Conservation (phyloP, 1,284 basidiomycete genomes). For the Apiotrichum gracile region DNA sequence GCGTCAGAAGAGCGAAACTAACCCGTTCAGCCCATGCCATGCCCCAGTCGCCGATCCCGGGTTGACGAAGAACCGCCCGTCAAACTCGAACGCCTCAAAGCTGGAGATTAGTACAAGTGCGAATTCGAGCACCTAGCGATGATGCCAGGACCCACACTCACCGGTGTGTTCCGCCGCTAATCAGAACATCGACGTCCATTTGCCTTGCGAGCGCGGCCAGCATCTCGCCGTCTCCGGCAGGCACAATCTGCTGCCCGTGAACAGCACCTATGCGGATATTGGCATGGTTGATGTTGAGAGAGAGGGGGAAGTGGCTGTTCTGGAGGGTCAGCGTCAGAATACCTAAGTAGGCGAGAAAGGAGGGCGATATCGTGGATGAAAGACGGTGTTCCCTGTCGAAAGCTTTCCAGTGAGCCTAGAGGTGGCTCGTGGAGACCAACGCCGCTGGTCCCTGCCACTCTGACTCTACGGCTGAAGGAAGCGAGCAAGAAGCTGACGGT, state of each 20-base stretch:
- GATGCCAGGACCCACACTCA: slow-evolving; percentile 48
- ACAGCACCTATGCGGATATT: slow-evolving; percentile 83
- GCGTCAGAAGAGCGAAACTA: slow-evolving; percentile 18
- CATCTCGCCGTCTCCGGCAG: slow-evolving; percentile 83
- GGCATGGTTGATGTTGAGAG: slow-evolving; percentile 69
- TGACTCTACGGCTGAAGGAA: too few species aligned
- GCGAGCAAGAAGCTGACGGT: too few species aligned
- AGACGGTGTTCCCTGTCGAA: too few species aligned
- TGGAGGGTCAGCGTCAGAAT: slow-evolving; percentile 11
- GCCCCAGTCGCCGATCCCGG: slow-evolving; percentile 94
- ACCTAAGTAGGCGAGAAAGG: too few species aligned
- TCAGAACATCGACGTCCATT: slow-evolving; percentile 94
- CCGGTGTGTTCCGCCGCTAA: slow-evolving; percentile 93
- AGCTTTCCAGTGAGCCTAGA: too few species aligned
- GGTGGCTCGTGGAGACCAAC: too few species aligned
- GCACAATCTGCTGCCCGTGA: slow-evolving; percentile 92
- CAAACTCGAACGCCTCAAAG: slow-evolving; percentile 89
- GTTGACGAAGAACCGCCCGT: slow-evolving; percentile 90
- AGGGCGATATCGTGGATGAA: too few species aligned
- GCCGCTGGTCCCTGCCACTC: too few species aligned
- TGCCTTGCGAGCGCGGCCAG: slow-evolving; percentile 81
- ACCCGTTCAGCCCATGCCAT: slow-evolving; percentile 75
- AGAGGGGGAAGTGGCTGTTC: slow-evolving; percentile 64
- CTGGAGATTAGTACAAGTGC: slow-evolving; percentile 44
- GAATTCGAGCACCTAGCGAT: background rate